These are phyloP conservation scores for Protomyces lactucae-debilis DNA, from an alignment of 1,139 yeast species.

Conservation along the genomic window DNA sequence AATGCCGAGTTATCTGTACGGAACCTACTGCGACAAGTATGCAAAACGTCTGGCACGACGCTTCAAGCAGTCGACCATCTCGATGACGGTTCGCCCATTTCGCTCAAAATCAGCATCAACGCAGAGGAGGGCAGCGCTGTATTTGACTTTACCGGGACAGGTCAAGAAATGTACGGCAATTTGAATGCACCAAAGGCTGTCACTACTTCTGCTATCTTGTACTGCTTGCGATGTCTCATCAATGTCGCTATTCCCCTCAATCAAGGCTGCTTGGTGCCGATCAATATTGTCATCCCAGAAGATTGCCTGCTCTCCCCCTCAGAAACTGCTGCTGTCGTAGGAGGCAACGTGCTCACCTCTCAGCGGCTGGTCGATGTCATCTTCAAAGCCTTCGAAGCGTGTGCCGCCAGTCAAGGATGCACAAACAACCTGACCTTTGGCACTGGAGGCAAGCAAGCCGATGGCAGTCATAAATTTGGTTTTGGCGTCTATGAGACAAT, in stretches of 20 bases:
- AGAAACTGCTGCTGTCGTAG: conserved; percentile 77
- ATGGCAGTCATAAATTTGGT: conserved; percentile 43
- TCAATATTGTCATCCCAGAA: conserved; percentile 59
- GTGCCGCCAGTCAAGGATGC: conserved; percentile 68
- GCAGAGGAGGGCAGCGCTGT: conserved; percentile 47
- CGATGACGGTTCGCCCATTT: conserved; percentile 59
- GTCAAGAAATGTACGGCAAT: conserved; percentile 54
- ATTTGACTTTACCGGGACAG: conserved; percentile 60
- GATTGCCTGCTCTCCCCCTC: conserved; percentile 68
- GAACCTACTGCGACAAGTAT: conserved; percentile 43
- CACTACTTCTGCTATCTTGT: conserved; percentile 58
- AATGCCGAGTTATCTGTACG: conserved; percentile 57
- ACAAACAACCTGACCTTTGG: conserved; percentile 71
- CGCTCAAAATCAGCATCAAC: conserved; percentile 46
- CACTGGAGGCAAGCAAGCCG: conserved; percentile 44
- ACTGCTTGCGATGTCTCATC: conserved; percentile 69
- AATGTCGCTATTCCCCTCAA: conserved; percentile 76
- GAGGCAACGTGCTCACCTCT: conserved; percentile 84
- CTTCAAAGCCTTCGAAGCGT: conserved; percentile 67
- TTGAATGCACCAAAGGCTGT: conserved; percentile 68
- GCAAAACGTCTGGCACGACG: conserved; percentile 39
- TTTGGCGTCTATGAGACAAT: conserved; percentile 61
- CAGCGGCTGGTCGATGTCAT: conserved; percentile 79
- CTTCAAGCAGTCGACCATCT: conserved; percentile 51
- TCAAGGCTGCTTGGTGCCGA: conserved; percentile 76